A percentile compares a stretch with the other conserved stretches of the same genome.
Conservation (phyloP, 257 asterid genomes). For the Salvia miltiorrhiza region DNA sequence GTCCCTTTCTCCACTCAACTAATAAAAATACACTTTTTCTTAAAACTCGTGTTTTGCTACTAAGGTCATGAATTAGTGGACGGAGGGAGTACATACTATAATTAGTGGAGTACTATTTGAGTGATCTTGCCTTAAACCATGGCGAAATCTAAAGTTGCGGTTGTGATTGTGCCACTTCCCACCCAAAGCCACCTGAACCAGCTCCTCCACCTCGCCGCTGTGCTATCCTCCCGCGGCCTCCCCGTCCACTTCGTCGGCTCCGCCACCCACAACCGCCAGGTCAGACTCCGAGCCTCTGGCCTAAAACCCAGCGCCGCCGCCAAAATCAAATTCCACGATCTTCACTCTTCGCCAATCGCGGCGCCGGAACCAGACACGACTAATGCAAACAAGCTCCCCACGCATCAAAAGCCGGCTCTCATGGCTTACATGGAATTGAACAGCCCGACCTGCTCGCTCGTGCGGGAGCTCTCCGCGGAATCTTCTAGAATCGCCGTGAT, state of each 20-base stretch:
- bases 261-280: slow-evolving; percentile 36
- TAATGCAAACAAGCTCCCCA: slow-evolving; percentile 16
- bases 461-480: slow-evolving; percentile 11
- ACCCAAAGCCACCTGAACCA: slow-evolving; percentile 41
- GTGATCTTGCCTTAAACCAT: no score
- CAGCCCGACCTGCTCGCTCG: slow-evolving; percentile 18
- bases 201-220: slow-evolving; percentile 32
- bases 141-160: slow-evolving; percentile 6
- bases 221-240: slow-evolving; percentile 21
- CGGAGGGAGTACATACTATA: no score
- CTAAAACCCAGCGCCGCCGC: neutral
- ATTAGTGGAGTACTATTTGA: no score
- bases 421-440: slow-evolving; percentile 26
- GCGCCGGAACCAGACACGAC: neutral
- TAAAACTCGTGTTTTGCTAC: no score
- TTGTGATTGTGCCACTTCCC: slow-evolving; percentile 28
- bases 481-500: slow-evolving; percentile 24
- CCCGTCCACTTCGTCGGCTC: slow-evolving; percentile 30
- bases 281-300: slow-evolving; percentile 10
- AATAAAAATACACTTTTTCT: no score
- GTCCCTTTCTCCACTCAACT: no score
- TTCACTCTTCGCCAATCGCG: slow-evolving; percentile 14
- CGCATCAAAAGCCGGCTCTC: slow-evolving; percentile 31
- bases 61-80: no score
- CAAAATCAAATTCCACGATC: slow-evolving; percentile 22